A percentile compares a stretch with the other conserved stretches of the same genome.
These are phyloP conservation scores for Cynara cardunculus DNA, from an alignment of 129 eudicot species.

Conservation along the genomic window DNA sequence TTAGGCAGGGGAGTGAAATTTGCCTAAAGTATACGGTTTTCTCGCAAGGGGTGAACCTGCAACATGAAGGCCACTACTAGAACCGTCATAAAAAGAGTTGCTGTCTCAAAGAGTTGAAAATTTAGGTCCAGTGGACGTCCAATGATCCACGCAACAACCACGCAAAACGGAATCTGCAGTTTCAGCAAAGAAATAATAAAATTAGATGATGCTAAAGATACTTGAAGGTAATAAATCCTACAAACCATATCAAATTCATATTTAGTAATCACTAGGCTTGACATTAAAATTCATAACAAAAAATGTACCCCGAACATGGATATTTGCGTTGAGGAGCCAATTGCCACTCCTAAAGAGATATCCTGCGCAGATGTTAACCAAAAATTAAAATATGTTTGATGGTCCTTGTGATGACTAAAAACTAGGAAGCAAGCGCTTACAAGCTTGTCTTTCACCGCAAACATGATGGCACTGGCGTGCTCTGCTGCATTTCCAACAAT, in stretches of 20 bases:
- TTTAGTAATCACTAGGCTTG: no score
- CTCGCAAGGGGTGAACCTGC: constrained; percentile 41
- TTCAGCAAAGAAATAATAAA: constrained; percentile 3
- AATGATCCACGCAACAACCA: constrained; percentile 79
- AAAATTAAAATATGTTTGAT: background rate
- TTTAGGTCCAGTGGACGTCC: constrained; percentile 80
- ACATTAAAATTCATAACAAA: background rate
- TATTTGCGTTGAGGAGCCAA: constrained; percentile 92
- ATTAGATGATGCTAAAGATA: background rate
- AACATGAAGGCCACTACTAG: constrained; percentile 86
- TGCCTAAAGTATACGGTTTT: background rate
- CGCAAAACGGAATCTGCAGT: constrained; percentile 87
- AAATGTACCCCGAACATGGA: constrained; percentile 80
- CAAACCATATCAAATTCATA: no score
- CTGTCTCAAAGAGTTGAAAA: constrained; percentile 83
- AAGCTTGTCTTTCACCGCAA: constrained; percentile 83
- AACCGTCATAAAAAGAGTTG: constrained; percentile 77
- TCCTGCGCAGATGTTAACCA: constrained; percentile 44
- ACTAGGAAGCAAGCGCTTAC: constrained; percentile 34
- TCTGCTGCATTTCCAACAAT: constrained; percentile 96
- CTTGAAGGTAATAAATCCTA: background rate
- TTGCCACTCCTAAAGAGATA: constrained; percentile 85
- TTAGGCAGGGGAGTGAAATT: background rate
- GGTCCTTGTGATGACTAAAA: constrained; percentile 1
- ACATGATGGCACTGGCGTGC: constrained; percentile 89